phyloP scores from a whole-genome alignment of 352 stramenopile genomes.

The Plasmopara viticola region DNA sequence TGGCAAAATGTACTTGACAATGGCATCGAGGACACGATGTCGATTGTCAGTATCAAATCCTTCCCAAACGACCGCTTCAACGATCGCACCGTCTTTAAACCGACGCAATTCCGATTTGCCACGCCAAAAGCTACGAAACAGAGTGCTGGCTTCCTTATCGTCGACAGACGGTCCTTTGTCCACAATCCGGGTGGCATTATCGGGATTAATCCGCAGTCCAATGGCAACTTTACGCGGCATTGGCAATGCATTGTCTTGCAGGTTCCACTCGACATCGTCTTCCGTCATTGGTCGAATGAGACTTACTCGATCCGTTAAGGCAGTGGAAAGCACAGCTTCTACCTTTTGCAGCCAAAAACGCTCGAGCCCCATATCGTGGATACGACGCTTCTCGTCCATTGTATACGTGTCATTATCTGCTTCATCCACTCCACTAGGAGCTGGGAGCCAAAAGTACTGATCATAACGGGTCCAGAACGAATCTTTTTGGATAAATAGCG shows the following conservation, averaged over 20 bases:
- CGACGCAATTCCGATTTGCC: conserved; percentile 82
- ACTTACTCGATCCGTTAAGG: conserved; percentile 63
- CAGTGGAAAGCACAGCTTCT: conserved; percentile 35
- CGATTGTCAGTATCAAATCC: conserved; percentile 61
- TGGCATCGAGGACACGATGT: conserved; percentile 61
- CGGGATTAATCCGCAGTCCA: conserved; percentile 72
- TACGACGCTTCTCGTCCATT: conserved; percentile 53
- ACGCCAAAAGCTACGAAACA: conserved; percentile 88
- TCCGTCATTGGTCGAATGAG: conserved; percentile 48
- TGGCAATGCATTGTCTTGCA: conserved; percentile 36
- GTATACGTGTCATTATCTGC: conserved; percentile 57
- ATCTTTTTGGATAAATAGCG: conserved; percentile 77
- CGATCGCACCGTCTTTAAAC: conserved; percentile 87
- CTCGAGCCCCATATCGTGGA: conserved; percentile 74
- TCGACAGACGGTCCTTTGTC: conserved; percentile 86
- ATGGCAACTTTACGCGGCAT: conserved; percentile 56
- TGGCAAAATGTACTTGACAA: conserved; percentile 69
- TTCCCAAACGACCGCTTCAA: conserved; percentile 88
- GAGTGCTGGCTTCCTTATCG: conserved; percentile 51
- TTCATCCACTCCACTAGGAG: conserved; percentile 40
- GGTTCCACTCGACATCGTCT: conserved; percentile 41
- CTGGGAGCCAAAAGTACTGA: conserved; percentile 80
- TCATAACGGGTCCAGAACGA: conserved; percentile 82
- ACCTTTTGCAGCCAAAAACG: conserved; percentile 64
- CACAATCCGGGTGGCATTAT: conserved; percentile 75